These are phyloP conservation scores for Penicillium sp. DNA, from an alignment of 2,329 filamentous ascomycete species.

Conservation along the genomic window DNA sequence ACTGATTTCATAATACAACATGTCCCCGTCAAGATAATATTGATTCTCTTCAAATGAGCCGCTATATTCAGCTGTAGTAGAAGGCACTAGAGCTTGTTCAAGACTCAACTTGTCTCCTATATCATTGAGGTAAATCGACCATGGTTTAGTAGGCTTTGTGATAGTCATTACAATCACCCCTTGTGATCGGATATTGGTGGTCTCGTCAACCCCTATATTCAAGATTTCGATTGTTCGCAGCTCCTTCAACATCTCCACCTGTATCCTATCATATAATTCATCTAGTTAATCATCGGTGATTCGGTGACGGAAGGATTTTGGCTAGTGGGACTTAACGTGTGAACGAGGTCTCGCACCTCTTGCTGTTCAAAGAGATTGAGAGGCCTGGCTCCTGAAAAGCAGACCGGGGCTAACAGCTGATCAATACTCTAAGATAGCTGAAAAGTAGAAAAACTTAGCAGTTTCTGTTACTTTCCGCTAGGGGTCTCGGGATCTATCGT, in stretches of 20 bases:
- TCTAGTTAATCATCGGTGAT: background rate
- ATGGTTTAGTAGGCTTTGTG: too few species aligned
- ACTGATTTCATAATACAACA: too few species aligned
- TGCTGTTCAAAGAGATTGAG: background rate
- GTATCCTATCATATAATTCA: background rate
- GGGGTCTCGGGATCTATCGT: background rate
- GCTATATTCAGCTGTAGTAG: too few species aligned
- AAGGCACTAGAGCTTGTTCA: too few species aligned
- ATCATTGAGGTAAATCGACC: too few species aligned
- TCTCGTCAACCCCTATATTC: background rate
- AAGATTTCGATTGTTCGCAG: background rate
- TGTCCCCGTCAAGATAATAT: too few species aligned
- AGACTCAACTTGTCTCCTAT: too few species aligned
- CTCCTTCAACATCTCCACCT: background rate
- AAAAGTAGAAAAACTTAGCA: background rate
- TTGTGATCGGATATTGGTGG: slow-evolving; percentile 1
- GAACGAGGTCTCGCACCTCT: background rate
- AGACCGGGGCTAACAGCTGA: background rate
- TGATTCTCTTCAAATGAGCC: too few species aligned
- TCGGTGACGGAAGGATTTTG: background rate
- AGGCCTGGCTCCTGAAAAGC: background rate
- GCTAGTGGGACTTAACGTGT: background rate
- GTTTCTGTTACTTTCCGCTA: background rate
- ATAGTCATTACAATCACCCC: background rate
- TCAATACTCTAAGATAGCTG: background rate